Evolutionary conservation across 441 rosid species (phyloP).

Genomic region (Corymbia citriodora): DNA sequence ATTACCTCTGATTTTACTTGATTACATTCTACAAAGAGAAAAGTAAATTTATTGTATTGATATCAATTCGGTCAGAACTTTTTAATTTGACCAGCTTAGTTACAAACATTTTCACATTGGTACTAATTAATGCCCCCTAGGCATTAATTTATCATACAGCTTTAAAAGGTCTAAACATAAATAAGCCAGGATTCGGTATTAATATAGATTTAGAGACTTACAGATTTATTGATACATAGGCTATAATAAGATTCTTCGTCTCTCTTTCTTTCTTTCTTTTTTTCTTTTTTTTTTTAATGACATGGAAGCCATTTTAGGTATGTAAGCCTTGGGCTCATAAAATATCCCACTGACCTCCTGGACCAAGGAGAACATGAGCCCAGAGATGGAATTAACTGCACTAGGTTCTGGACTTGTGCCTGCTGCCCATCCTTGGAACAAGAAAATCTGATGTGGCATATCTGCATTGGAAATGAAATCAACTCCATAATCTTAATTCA

Average conservation of each 20-base stretch:
- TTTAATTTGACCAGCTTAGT: background rate
- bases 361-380: background rate
- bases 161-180: background rate
- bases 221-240: background rate
- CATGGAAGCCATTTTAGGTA: background rate
- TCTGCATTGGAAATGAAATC: background rate
- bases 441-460: background rate
- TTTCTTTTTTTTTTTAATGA: background rate
- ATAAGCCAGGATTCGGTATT: background rate
- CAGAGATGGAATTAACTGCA: background rate
- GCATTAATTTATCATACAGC: background rate
- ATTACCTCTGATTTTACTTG: background rate
- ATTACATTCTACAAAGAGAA: background rate
- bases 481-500: background rate
- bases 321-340: background rate
- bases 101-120: accelerated
- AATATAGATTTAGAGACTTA: background rate
- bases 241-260: background rate
- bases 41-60: accelerated
- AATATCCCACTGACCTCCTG: background rate
- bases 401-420: background rate
- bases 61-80: no score
- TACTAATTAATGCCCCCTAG: background rate
- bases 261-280: background rate
- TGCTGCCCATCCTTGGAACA: background rate